Evolutionary conservation across 1,139 yeast species (phyloP), one percentile per base, ranked within the genome.

Genomic region (Kurtzmaniella quercitrusa): DNA sequence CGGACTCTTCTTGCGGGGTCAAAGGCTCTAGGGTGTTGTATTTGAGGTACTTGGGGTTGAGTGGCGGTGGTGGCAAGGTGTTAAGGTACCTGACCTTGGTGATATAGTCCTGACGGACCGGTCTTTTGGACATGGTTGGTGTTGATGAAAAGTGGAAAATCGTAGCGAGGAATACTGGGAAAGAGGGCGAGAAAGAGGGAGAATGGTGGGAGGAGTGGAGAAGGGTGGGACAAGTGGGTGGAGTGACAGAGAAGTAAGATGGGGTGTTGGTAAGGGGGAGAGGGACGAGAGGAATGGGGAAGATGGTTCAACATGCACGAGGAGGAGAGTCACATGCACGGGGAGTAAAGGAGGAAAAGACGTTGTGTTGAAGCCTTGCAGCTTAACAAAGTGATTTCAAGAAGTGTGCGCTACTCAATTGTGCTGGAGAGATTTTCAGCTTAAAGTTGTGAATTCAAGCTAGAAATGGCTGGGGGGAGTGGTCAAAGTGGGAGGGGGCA

Each of bases 41-140:
- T 46, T 82, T 78, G 46, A 93, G 64, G 47, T 90, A 74, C 62
- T 87, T 89, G 19, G 99, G 98, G 43, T 95, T 90, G 50, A 94
- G 75, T 19, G 94, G 87, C 10, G 98, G 98, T 2, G 97, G 93
- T 14, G 98, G 98, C 29, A 93, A 71, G 56, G 82, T 87, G 60
- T 93, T 93, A 48, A 81, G 81, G 62, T 90, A 93, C 58, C 96
- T 79, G 44, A 87, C 81, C 54, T 87, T 85, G 45, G 95, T 94
- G 46, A 93, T 84, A 59, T 85, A 91, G 53, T 90, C 97, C 64
- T 91, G 96, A 60, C 89, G 80, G 51, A 66, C 63, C 10, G 76
- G 73, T 51, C 70, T 71, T 45, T 51, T 53, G 15, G 68, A 61
- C 65, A 62, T 63, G 43, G 18, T 8, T 31, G 31, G 31, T 27